Evolutionary conservation across 371 early-diverging fungal genomes (phyloP).

Genomic region (Umbelopsis sp.): DNA sequence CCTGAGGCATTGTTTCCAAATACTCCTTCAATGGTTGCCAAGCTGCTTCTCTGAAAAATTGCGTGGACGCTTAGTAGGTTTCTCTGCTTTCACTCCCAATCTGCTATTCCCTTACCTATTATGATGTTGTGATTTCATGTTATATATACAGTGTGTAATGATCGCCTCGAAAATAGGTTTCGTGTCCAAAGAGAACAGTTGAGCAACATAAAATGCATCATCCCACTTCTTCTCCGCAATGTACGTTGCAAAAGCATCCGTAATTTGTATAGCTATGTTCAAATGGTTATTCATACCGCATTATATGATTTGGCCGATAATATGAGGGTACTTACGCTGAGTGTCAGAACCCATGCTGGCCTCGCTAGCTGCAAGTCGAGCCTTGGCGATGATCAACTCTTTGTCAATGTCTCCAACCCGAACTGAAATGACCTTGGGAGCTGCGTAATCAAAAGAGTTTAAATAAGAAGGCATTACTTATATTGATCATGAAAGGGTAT

Average conservation of each 20-base stretch:
- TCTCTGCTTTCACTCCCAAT: neutral
- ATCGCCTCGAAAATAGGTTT: neutral
- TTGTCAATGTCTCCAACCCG: constrained; percentile 3
- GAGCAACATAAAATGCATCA: constrained; percentile 10
- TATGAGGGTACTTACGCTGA: neutral
- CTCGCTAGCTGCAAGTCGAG: constrained; percentile 1
- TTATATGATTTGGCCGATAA: neutral
- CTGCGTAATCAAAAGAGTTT: neutral
- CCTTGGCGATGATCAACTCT: neutral
- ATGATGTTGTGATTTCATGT: constrained; percentile 13
- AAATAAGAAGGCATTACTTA: no score
- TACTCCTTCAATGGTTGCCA: constrained; percentile 1
- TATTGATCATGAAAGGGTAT: neutral
- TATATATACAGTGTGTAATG: constrained; percentile 12
- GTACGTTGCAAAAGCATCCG: neutral
- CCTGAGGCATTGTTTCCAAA: neutral
- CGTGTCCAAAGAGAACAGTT: neutral
- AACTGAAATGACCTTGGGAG: constrained; percentile 1
- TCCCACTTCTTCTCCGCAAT: constrained; percentile 10
- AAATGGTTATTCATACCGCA: neutral
- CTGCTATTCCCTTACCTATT: neutral
- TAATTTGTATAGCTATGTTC: neutral
- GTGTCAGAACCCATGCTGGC: neutral
- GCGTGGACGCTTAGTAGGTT: neutral
- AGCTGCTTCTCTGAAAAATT: neutral